Conservation (phyloP, 306 rosid species). For the Vigna mungo region DNA sequence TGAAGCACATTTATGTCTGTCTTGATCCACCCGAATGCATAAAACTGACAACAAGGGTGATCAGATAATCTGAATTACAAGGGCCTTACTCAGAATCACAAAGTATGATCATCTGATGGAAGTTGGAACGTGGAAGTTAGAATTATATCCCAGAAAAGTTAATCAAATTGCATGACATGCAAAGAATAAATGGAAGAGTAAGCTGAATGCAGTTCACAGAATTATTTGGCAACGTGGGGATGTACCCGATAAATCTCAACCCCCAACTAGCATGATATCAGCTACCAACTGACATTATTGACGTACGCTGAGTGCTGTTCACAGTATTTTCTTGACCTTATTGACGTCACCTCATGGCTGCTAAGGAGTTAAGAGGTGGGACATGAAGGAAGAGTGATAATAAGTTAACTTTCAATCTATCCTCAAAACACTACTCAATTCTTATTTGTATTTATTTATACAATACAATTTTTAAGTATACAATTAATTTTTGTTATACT, state of each 20-base stretch:
- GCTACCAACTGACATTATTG: constrained; percentile 6
- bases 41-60: constrained; percentile 24
- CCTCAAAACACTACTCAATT: background rate
- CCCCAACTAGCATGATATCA: constrained; percentile 12
- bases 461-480: background rate
- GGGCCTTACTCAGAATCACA: constrained; percentile 32
- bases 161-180: constrained; percentile 15
- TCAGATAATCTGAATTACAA: constrained; percentile 26
- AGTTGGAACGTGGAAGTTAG: constrained; percentile 30
- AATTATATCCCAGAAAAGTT: constrained; percentile 26
- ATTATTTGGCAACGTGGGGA: constrained; percentile 8
- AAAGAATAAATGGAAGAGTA: constrained; percentile 21
- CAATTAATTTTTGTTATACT: background rate
- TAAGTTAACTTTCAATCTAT: too few species aligned
- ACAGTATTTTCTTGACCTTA: background rate
- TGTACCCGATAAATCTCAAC: background rate
- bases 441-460: background rate
- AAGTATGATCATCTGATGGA: constrained; percentile 22
- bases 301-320: background rate
- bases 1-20: too few species aligned
- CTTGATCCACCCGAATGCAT: constrained; percentile 24
- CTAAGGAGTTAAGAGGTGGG: too few species aligned
- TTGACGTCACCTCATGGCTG: too few species aligned
- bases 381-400: too few species aligned
- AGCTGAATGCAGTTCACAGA: constrained; percentile 25